These are phyloP conservation scores for Lasiosphaeria ovina DNA, from an alignment of 495 filamentous ascomycete genomes.

Conservation along the genomic window DNA sequence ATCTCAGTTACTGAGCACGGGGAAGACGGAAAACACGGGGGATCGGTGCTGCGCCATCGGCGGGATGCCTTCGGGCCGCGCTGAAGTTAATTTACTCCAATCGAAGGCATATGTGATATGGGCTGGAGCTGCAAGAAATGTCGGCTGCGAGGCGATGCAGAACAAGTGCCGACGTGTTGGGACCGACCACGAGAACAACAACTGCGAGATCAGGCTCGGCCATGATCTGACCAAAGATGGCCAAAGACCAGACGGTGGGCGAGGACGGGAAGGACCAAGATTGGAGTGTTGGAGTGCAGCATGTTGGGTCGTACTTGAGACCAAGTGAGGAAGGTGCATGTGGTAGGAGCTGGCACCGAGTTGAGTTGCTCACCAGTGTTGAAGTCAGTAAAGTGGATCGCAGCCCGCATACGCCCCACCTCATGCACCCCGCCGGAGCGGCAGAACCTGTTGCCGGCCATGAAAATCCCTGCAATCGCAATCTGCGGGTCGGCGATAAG, in stretches of 20 bases:
- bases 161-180: neutral
- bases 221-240: neutral
- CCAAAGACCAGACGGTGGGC: neutral
- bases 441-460: conserved; percentile 21
- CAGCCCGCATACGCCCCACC: neutral
- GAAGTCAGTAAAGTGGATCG: neutral
- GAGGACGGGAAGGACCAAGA: neutral
- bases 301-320: neutral
- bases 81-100: too few relatives aligned
- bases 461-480: neutral
- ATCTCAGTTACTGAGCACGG: too few relatives aligned
- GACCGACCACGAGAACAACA: neutral
- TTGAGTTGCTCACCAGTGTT: conserved; percentile 1
- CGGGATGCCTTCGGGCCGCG: too few relatives aligned
- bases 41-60: too few relatives aligned
- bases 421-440: conserved; percentile 19
- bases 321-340: conserved; percentile 2
- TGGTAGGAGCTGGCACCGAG: neutral
- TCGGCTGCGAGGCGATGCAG: neutral
- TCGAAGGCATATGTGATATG: too few relatives aligned
- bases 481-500: conserved; percentile 2
- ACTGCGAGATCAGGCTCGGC: neutral
- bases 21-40: too few relatives aligned
- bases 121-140: too few relatives aligned
- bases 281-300: conserved; percentile 1